These are phyloP conservation scores for Ceratobasidium sp. DNA, from an alignment of 1,284 basidiomycete genomes.

Conservation along the genomic window DNA sequence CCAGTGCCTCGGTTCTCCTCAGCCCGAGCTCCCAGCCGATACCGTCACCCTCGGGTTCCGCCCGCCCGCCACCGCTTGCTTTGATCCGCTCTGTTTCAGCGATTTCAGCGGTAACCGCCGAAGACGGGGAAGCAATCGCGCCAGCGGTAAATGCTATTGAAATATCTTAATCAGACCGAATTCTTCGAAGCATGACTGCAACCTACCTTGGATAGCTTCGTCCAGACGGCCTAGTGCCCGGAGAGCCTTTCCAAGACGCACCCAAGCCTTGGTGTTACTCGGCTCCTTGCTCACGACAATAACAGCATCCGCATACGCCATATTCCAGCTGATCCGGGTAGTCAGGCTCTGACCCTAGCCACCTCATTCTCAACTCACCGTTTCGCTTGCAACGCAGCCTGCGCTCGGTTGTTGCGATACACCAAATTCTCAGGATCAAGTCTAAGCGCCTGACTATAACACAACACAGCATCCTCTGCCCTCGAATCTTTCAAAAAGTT, in stretches of 20 bases:
- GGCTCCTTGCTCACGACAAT: slow-evolving; percentile 37
- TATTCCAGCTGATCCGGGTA: slow-evolving; percentile 2
- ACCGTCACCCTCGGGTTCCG: not conserved
- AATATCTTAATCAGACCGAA: not conserved
- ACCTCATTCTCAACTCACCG: not conserved
- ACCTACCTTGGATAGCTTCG: slow-evolving; percentile 26
- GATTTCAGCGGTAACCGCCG: slow-evolving; percentile 26
- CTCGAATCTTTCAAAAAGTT: slow-evolving; percentile 43
- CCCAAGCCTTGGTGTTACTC: slow-evolving; percentile 37
- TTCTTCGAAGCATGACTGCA: not conserved
- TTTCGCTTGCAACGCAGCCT: slow-evolving; percentile 36
- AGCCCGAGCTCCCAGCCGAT: slow-evolving; percentile 32
- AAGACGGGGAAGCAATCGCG: slow-evolving; percentile 25
- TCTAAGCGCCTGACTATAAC: slow-evolving; percentile 33
- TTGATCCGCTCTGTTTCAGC: slow-evolving; percentile 25
- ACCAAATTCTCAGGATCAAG: slow-evolving; percentile 31
- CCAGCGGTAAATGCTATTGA: slow-evolving; percentile 28
- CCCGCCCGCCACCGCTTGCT: not conserved
- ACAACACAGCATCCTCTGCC: slow-evolving; percentile 21
- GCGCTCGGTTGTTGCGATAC: slow-evolving; percentile 33
- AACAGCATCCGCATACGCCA: slow-evolving; percentile 27
- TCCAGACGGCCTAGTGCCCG: slow-evolving; percentile 25
- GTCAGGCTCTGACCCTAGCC: not conserved
- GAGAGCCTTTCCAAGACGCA: slow-evolving; percentile 30
- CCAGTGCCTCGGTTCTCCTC: slow-evolving; percentile 28